phyloP scores from a whole-genome alignment of 2,329 filamentous ascomycete species.

The Aphanoascus verrucosus region DNA sequence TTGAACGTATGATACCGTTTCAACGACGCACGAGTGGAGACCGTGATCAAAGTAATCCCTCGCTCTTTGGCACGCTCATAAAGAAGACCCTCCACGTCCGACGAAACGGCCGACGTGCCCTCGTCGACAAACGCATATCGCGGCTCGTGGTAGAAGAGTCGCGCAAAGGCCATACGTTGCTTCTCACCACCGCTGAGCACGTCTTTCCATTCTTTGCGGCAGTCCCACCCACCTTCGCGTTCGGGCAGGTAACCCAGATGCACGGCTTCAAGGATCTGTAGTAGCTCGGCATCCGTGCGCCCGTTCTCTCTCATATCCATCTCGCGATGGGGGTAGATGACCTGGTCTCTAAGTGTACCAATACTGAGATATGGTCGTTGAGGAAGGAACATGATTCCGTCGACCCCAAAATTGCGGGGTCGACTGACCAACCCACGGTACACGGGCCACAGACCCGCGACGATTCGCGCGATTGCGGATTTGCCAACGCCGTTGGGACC shows the following conservation, averaged over 20 bases:
- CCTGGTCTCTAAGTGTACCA: constrained; percentile 87
- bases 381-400: constrained; percentile 97
- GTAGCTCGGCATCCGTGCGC: constrained; percentile 66
- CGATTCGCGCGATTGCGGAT: constrained; percentile 72
- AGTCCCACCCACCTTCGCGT: constrained; percentile 92
- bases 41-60: constrained; percentile 91
- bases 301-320: constrained; percentile 80
- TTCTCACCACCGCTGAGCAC: constrained; percentile 96
- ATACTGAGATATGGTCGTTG: constrained; percentile 87
- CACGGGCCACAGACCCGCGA: constrained; percentile 89
- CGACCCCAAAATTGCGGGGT: constrained; percentile 65
- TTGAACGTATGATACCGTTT: constrained; percentile 95
- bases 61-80: constrained; percentile 89
- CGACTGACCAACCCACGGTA: constrained; percentile 87
- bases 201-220: constrained; percentile 96
- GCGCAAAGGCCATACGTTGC: constrained; percentile 83
- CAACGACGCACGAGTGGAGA: constrained; percentile 84
- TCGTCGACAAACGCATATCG: constrained; percentile 91
- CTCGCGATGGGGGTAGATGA: constrained; percentile 94
- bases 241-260: constrained; percentile 79
- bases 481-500: constrained; percentile 93
- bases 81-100: constrained; percentile 83
- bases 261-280: constrained; percentile 68
- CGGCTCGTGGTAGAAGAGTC: constrained; percentile 88
- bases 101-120: constrained; percentile 85